Conservation (phyloP, 257 asterid genomes). For the Rhazya stricta region DNA sequence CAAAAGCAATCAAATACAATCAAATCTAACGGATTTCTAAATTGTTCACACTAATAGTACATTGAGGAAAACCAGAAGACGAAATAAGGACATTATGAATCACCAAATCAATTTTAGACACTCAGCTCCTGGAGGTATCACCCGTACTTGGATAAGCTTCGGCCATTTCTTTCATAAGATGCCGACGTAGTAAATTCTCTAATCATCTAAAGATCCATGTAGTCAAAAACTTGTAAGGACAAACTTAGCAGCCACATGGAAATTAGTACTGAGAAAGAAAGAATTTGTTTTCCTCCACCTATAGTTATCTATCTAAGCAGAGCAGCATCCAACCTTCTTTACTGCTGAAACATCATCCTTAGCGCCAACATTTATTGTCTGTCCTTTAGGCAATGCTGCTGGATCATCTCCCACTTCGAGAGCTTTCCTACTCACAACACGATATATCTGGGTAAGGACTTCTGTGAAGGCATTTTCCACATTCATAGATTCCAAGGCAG, state of each 20-base stretch:
- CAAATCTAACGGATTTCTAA: background rate
- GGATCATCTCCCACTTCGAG: slow-evolving; percentile 52
- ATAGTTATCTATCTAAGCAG: slow-evolving; percentile 26
- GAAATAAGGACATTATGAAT: slow-evolving; percentile 2
- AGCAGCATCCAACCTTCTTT: slow-evolving; percentile 64
- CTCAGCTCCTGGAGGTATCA: background rate
- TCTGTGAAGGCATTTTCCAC: slow-evolving; percentile 72
- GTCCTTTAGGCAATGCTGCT: slow-evolving; percentile 53
- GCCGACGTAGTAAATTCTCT: background rate
- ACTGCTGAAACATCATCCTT: slow-evolving; percentile 70
- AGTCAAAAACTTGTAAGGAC: background rate
- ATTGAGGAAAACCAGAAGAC: background rate
- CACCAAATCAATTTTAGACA: background rate
- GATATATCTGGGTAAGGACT: slow-evolving; percentile 59
- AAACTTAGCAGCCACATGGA: background rate
- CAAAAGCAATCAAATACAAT: background rate
- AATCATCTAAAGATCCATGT: background rate
- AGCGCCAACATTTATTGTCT: slow-evolving; percentile 48
- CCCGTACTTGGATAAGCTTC: background rate
- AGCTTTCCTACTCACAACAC: slow-evolving; percentile 54
- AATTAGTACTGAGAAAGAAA: background rate
- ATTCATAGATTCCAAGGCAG: slow-evolving; percentile 67
- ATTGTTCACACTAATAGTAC: slow-evolving; percentile 3
- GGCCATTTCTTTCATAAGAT: background rate
- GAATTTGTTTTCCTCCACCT: background rate